Evolutionary conservation across 768 basidiomycete genomes (phyloP).

Genomic region (Tulasnella sp.): DNA sequence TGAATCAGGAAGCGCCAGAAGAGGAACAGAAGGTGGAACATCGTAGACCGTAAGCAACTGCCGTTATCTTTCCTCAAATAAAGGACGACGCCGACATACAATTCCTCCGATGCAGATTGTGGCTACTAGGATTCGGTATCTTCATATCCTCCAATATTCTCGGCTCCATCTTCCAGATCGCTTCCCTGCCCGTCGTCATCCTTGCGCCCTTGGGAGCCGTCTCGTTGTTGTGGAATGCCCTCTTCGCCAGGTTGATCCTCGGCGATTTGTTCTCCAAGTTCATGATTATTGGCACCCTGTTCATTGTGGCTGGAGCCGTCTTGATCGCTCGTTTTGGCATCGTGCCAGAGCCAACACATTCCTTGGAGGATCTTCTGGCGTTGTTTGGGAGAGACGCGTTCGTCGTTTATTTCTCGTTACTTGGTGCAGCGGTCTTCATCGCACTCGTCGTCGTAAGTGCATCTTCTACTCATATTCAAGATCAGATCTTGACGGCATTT

Average conservation of each 20-base stretch:
- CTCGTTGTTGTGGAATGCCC: conserved; percentile 87
- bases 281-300: conserved; percentile 75
- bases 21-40: conserved; percentile 56
- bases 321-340: conserved; percentile 88
- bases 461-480: neutral
- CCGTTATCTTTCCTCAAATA: neutral
- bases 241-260: conserved; percentile 75
- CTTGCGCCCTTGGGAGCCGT: conserved; percentile 89
- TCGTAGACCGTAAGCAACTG: conserved; percentile 57
- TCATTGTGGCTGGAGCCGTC: conserved; percentile 81
- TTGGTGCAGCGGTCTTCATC: conserved; percentile 47
- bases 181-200: conserved; percentile 86
- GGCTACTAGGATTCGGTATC: conserved; percentile 76
- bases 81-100: neutral
- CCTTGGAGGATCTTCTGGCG: conserved; percentile 69
- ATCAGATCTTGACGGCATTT: neutral
- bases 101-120: conserved; percentile 40
- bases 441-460: conserved; percentile 52
- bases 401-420: conserved; percentile 65
- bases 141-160: conserved; percentile 83
- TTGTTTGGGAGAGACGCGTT: conserved; percentile 70
- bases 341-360: conserved; percentile 77
- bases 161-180: conserved; percentile 84
- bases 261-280: conserved; percentile 77
- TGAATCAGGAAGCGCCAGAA: conserved; percentile 62